Conservation (phyloP, 2,329 filamentous ascomycete genomes). For the Karstenula rhodostoma region DNA sequence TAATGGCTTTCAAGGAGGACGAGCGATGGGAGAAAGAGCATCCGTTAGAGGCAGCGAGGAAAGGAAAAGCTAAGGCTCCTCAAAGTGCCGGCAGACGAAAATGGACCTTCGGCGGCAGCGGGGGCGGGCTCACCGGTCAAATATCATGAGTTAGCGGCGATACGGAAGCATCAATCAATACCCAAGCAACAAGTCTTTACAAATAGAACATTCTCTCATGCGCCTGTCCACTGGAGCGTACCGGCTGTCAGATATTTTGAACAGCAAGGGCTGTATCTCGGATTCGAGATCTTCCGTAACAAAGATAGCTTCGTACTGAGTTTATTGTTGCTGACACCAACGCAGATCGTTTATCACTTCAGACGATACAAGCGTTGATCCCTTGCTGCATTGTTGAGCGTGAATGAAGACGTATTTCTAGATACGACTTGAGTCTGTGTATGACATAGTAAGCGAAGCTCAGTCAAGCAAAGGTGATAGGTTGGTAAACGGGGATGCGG, state of each 20-base stretch:
- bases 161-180: neutral
- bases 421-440: neutral
- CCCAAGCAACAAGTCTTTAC: neutral
- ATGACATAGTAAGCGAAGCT: neutral
- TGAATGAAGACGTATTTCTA: neutral
- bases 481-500: neutral
- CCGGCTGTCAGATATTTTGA: neutral
- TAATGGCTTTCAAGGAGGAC: slow-evolving; percentile 72
- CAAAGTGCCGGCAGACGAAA: slow-evolving; percentile 37
- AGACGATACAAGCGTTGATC: neutral
- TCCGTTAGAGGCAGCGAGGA: slow-evolving; percentile 61
- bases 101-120: slow-evolving; percentile 45
- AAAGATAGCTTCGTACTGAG: neutral
- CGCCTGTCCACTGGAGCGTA: too few relatives aligned
- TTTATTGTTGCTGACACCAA: neutral
- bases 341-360: neutral
- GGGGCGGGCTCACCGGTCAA: slow-evolving; percentile 48
- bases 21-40: slow-evolving; percentile 78
- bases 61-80: slow-evolving; percentile 51
- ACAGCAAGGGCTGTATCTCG: neutral
- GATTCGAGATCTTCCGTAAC: neutral
- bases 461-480: too few relatives aligned
- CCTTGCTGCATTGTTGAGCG: neutral
- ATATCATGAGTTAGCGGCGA: slow-evolving; percentile 28
- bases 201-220: neutral